A percentile compares a stretch with the other conserved stretches of the same genome.
phyloP scores from a whole-genome alignment of 1,139 yeast genomes.

The Lodderomyces margitis region DNA sequence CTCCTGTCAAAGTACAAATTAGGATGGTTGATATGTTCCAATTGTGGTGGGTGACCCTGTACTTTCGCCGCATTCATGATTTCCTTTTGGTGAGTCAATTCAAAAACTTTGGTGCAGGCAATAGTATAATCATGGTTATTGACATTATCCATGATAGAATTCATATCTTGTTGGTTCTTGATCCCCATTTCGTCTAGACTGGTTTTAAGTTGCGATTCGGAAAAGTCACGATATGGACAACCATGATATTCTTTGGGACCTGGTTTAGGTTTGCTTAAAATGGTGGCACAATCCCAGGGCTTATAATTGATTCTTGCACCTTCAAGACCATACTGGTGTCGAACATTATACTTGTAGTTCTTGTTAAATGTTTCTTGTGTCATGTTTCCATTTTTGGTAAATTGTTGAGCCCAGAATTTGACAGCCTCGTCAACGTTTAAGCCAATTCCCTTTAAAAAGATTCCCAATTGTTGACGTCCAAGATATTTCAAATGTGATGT shows the following conservation, averaged over 20 bases:
- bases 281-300: constrained; percentile 83
- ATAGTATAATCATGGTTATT: constrained; percentile 67
- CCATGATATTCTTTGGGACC: constrained; percentile 79
- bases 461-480: constrained; percentile 82
- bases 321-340: constrained; percentile 89
- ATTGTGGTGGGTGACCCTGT: constrained; percentile 25
- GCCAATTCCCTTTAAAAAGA: constrained; percentile 88
- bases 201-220: constrained; percentile 54
- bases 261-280: constrained; percentile 72
- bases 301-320: constrained; percentile 84
- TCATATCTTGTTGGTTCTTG: constrained; percentile 58
- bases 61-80: constrained; percentile 16
- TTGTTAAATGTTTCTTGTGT: constrained; percentile 77
- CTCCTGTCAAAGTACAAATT: constrained; percentile 83
- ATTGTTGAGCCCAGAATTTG: constrained; percentile 77
- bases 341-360: constrained; percentile 81
- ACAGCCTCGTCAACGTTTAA: constrained; percentile 83
- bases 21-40: constrained; percentile 72
- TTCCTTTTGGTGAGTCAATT: constrained; percentile 61
- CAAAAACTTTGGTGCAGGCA: constrained; percentile 91
- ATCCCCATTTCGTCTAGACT: constrained; percentile 70
- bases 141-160: constrained; percentile 64
- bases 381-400: constrained; percentile 52
- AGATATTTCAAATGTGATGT: constrained; percentile 75
- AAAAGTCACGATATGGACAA: constrained; percentile 84